Percentiles rank a stretch among this genome's conserved stretches.
Conservation (phyloP, 495 filamentous ascomycete species). For the Sporormia fimetaria region DNA sequence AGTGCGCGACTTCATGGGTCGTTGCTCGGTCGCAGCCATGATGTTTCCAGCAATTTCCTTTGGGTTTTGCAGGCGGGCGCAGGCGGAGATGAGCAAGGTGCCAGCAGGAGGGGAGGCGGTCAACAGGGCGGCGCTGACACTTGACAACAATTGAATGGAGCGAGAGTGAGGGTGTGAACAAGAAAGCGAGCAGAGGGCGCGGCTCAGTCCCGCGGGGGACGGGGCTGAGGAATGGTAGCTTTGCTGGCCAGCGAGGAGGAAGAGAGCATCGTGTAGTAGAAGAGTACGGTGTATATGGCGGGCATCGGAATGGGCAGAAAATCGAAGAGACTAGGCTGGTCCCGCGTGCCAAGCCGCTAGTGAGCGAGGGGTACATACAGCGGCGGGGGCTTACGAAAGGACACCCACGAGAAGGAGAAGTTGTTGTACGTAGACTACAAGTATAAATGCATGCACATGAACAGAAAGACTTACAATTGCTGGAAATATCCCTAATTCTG, state of each 20-base stretch:
- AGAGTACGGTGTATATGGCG: constrained; percentile 20
- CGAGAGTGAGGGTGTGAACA: no score
- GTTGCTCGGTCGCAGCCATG: constrained; percentile 28
- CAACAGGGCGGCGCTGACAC: background rate
- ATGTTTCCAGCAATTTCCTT: background rate
- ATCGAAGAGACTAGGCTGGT: constrained; percentile 21
- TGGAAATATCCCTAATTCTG: no score
- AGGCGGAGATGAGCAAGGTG: background rate
- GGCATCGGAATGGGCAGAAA: constrained; percentile 23
- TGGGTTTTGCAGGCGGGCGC: background rate
- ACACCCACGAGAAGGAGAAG: no score
- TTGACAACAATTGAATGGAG: no score
- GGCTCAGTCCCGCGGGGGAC: constrained; percentile 38
- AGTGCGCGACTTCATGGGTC: constrained; percentile 37
- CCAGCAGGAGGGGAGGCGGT: background rate
- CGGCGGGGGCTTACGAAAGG: no score
- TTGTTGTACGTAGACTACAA: no score
- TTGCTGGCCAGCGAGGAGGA: constrained; percentile 23
- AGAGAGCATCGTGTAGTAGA: constrained; percentile 22
- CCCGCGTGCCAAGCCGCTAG: constrained; percentile 18
- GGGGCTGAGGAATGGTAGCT: constrained; percentile 36
- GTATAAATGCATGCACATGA: no score
- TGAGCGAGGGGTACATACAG: background rate
- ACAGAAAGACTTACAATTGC: no score
- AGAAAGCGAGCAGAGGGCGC: background rate